Percentiles rank a stretch among this genome's conserved stretches.
Conservation (phyloP, 257 asterid genomes). For the Marsdenia floribunda region DNA sequence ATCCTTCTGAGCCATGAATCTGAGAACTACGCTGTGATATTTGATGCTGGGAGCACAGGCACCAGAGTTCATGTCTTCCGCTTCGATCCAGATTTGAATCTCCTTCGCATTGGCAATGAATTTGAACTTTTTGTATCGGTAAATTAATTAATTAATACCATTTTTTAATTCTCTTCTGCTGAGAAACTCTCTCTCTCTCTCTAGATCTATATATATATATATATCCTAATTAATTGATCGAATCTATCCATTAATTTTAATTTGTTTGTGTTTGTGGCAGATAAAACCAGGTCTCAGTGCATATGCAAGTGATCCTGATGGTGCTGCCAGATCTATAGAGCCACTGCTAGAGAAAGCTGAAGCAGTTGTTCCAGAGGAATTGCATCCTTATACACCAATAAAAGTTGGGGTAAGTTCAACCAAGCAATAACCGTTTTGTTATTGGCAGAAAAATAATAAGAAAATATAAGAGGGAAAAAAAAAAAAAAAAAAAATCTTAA, state of each 20-base stretch:
- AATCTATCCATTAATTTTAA: no score
- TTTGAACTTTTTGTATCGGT: constrained; percentile 9
- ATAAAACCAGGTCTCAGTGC: constrained; percentile 31
- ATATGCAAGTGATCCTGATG: constrained; percentile 24
- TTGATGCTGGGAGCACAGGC: constrained; percentile 40
- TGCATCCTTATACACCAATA: constrained; percentile 27
- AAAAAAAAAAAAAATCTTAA: no score
- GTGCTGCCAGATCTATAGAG: constrained; percentile 25
- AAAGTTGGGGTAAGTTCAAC: constrained; percentile 36
- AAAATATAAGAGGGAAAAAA: no score
- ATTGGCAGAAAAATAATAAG: no score
- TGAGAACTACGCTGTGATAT: constrained; percentile 29
- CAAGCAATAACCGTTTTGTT: neutral
- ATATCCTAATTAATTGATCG: no score
- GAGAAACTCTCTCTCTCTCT: no score
- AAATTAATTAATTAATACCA: no score
- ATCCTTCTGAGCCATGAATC: constrained; percentile 8
- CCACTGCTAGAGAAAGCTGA: constrained; percentile 24
- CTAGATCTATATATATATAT: no score
- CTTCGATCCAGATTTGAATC: constrained; percentile 17
- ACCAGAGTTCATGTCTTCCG: constrained; percentile 38
- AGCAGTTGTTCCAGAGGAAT: constrained; percentile 16
- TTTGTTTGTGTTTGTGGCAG: neutral
- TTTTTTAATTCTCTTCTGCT: no score
- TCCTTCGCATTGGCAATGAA: constrained; percentile 28